Percentiles rank a stretch among this genome's conserved stretches.
Conservation (phyloP, 305 asterid genomes). For the Solanum chacoense region DNA sequence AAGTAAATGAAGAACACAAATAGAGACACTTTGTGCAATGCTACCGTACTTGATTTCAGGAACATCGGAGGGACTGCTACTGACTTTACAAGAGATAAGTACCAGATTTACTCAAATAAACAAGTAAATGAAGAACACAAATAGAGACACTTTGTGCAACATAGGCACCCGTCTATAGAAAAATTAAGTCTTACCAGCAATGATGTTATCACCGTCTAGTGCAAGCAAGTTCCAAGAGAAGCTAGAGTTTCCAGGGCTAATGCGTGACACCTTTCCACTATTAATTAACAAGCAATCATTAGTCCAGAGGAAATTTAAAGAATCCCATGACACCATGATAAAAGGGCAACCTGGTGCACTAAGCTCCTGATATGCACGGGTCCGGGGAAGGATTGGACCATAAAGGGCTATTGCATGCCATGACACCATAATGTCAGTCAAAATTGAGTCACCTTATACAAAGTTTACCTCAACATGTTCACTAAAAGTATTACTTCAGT, state of each 20-base stretch:
- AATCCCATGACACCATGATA: not conserved
- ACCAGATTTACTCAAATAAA: not conserved
- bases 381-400: not conserved
- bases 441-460: not conserved
- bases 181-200: conserved; percentile 45
- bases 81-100: conserved; percentile 33
- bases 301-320: not conserved
- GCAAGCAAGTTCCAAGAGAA: conserved; percentile 75
- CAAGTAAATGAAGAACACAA: not conserved
- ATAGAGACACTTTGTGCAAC: not conserved
- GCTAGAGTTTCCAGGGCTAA: conserved; percentile 54
- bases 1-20: not conserved
- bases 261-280: conserved; percentile 67
- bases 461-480: conserved; percentile 54
- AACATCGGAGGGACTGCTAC: conserved; percentile 71
- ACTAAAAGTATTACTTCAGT: conserved; percentile 51
- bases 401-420: not conserved
- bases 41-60: conserved; percentile 79
- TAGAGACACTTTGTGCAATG: not conserved
- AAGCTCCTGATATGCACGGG: not conserved
- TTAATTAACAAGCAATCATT: conserved; percentile 8
- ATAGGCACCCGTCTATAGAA: not conserved
- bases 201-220: conserved; percentile 53
- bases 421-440: not conserved
- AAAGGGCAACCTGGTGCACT: not conserved